Percentiles rank a stretch among this genome's conserved stretches.
Conservation (phyloP, 345 rosid genomes). For the Populus tremula region DNA sequence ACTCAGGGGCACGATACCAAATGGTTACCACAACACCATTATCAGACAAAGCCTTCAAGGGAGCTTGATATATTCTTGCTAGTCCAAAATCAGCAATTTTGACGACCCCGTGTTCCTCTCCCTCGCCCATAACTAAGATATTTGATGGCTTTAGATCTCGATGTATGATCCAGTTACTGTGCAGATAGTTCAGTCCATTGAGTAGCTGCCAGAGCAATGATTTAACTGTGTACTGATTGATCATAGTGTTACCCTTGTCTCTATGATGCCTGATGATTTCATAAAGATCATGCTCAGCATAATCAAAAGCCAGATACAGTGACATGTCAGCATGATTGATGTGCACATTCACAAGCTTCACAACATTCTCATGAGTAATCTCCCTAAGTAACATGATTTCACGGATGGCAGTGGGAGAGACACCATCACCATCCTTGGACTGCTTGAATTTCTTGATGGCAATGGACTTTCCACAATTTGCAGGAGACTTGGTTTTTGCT, state of each 20-base stretch:
- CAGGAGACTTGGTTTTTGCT: conserved; percentile 67
- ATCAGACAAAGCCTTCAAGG: conserved; percentile 71
- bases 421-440: conserved; percentile 99
- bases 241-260: conserved; percentile 62
- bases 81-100: conserved; percentile 98
- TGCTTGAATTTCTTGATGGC: conserved; percentile 99
- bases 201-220: conserved; percentile 98
- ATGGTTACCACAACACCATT: conserved; percentile 98
- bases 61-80: conserved; percentile 93
- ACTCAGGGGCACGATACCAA: conserved; percentile 99
- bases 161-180: conserved; percentile 98
- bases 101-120: conserved; percentile 92
- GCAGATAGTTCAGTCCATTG: conserved; percentile 93
- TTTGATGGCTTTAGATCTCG: conserved; percentile 97
- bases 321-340: conserved; percentile 95
- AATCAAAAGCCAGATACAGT: conserved; percentile 90
- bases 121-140: conserved; percentile 98
- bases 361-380: conserved; percentile 91
- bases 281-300: conserved; percentile 92
- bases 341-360: conserved; percentile 97
- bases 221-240: conserved; percentile 82
- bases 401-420: conserved; percentile 99
- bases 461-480: conserved; percentile 80
- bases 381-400: conserved; percentile 98
- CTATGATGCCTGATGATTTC: conserved; percentile 92